A percentile compares a stretch with the other conserved stretches of the same genome.
Conservation (phyloP, 1,284 basidiomycete genomes). For the Tylopilus sp. region DNA sequence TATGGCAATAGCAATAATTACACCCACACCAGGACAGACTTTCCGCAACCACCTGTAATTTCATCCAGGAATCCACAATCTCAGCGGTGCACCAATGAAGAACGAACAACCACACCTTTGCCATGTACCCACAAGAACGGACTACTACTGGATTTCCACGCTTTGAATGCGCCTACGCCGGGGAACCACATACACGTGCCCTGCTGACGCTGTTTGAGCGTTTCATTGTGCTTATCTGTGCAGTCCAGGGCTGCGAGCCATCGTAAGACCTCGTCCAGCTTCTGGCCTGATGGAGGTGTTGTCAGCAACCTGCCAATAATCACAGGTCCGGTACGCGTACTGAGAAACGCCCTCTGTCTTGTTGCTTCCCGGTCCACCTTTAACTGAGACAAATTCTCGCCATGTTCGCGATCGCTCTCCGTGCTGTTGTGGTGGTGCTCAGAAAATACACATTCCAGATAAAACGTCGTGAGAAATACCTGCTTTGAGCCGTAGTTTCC, state of each 20-base stretch:
- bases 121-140: slow-evolving; percentile 5
- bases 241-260: slow-evolving; percentile 3
- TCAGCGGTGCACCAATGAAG: neutral
- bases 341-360: neutral
- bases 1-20: neutral
- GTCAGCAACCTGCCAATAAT: neutral
- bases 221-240: neutral
- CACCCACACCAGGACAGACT: slow-evolving; percentile 2
- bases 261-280: neutral
- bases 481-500: too few relatives aligned
- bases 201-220: neutral
- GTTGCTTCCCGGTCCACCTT: neutral
- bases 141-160: neutral
- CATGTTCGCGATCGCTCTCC: neutral
- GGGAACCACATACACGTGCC: slow-evolving; percentile 3
- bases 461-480: neutral
- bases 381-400: neutral
- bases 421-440: neutral
- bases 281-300: neutral
- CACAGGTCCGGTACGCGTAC: neutral
- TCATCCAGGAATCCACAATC: too few relatives aligned
- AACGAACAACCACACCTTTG: neutral
- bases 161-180: neutral
- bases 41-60: neutral
- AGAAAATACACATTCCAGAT: neutral